A percentile compares a stretch with the other conserved stretches of the same genome.
Conservation (phyloP, 1,139 yeast species). For the Spathaspora sp. region DNA sequence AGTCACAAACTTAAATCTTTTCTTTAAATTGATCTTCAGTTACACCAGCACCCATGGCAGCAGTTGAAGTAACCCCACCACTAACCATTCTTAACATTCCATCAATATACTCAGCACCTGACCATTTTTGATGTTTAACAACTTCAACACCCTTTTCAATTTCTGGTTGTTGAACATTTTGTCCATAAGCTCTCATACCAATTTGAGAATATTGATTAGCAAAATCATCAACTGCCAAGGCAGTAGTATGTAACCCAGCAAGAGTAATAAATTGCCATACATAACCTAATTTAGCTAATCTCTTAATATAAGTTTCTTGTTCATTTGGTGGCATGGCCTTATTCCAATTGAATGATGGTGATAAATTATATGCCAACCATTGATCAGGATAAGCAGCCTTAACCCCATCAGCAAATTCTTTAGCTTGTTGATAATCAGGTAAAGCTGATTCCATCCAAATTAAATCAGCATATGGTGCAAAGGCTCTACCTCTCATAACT, state of each 20-base stretch:
- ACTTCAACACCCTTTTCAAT: constrained; percentile 90
- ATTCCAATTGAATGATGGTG: constrained; percentile 98
- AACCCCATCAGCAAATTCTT: constrained; percentile 92
- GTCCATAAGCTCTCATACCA: constrained; percentile 97
- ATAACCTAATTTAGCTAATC: constrained; percentile 88
- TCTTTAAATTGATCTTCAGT: constrained; percentile 92
- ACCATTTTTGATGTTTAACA: constrained; percentile 98
- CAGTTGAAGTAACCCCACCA: constrained; percentile 94
- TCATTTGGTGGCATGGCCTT: constrained; percentile 86
- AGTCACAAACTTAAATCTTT: constrained; percentile 7
- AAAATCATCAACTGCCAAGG: constrained; percentile 86
- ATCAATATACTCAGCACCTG: constrained; percentile 97
- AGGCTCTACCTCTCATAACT: constrained; percentile 94
- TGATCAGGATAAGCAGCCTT: constrained; percentile 78
- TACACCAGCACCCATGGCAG: constrained; percentile 99
- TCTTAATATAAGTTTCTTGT: constrained; percentile 85
- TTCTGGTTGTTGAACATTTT: constrained; percentile 82
- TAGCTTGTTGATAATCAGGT: constrained; percentile 92
- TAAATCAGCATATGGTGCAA: constrained; percentile 92
- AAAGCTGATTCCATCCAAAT: constrained; percentile 99
- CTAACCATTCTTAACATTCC: constrained; percentile 85
- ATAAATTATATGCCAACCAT: constrained; percentile 94
- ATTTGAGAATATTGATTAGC: constrained; percentile 72
- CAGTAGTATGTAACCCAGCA: constrained; percentile 97
- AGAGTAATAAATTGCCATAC: constrained; percentile 98